Evolutionary conservation across 1,139 yeast species (phyloP).

Genomic region (Kodamaea sp.): DNA sequence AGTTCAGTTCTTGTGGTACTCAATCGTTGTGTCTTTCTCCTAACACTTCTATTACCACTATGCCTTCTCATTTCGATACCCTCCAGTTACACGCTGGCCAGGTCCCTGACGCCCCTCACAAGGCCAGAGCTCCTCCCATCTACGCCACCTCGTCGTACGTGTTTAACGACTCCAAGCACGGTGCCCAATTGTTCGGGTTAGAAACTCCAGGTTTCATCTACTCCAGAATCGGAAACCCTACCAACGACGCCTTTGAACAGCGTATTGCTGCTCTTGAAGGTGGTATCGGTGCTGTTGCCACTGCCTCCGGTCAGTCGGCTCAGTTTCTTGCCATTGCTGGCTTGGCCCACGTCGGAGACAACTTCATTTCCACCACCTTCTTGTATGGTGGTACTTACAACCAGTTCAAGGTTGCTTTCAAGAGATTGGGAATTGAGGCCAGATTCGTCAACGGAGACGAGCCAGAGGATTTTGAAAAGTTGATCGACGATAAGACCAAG

Average conservation of each 20-base stretch:
- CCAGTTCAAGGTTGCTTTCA: conserved; percentile 90
- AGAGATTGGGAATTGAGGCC: conserved; percentile 81
- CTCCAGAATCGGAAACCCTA: conserved; percentile 91
- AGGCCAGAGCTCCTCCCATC: conserved; percentile 89
- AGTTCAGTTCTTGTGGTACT: too few relatives aligned
- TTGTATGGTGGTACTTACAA: conserved; percentile 96
- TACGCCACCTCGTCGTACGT: conserved; percentile 86
- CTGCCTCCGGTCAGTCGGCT: conserved; percentile 94
- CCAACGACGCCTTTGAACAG: conserved; percentile 85
- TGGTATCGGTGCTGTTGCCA: conserved; percentile 90
- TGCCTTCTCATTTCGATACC: conserved; percentile 79
- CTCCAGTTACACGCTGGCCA: conserved; percentile 95
- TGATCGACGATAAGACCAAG: conserved; percentile 82
- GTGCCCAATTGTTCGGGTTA: conserved; percentile 85
- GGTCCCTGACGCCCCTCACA: conserved; percentile 58
- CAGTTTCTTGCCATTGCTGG: conserved; percentile 83
- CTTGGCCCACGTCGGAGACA: conserved; percentile 86
- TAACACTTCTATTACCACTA: conserved; percentile 10
- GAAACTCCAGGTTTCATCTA: conserved; percentile 83
- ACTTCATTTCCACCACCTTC: conserved; percentile 82
- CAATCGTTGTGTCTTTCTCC: too few relatives aligned
- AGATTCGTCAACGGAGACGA: conserved; percentile 81
- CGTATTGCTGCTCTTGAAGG: conserved; percentile 91
- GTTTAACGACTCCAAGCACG: conserved; percentile 85
- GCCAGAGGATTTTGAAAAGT: conserved; percentile 66